Evolutionary conservation across 176 grass and related monocot species (phyloP), one percentile per base, ranked within the genome.

Genomic region (Panicum miliaceum): DNA sequence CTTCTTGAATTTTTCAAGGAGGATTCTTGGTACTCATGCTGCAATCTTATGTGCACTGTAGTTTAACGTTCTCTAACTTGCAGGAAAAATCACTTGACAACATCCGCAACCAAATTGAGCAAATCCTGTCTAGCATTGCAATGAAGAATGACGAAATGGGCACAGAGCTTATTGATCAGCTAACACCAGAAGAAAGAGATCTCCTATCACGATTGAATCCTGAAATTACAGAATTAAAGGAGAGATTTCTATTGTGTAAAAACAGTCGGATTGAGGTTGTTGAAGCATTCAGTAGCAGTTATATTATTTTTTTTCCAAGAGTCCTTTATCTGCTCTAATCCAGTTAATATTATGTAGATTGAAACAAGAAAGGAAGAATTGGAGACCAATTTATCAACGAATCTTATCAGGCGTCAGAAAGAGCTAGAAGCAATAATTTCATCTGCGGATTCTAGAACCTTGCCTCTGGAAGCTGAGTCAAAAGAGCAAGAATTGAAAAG

Each of bases 141-240:
- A 90, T 95, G 96, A 98, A 98, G 82, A 90, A 89, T 83, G 96
- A 92, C 77, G 96, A 98, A 86, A 98, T 98, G 96, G 96, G 96
- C 50, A 98, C 96, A 60, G 96, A 98, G 53, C 93, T 98, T 67
- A 98, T 98, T 83, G 96, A 98, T 86, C 93, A 98, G 87, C 80
- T 98, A 82, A 98, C 87, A 81, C 75, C 88, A 66, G 91, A 95
- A 85, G 96, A 98, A 85, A 93, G 88, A 57, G 59, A 90, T 85
- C 82, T 95, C 63, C 96, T 98, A 77, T 98, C 96, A 23, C 88
- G 93, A 57, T 86, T 98, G 84, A 98, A 95, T 68, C 96, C 96
- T 86, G 96, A 98, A 95, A 95, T 98, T 88, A 95, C 92, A 18
- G 81, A 87, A 85, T 76, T 95, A 23, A 95, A 98, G 84, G 96